These are phyloP conservation scores for Pleurotus tuoliensis DNA, from an alignment of 768 basidiomycete genomes.

Conservation along the genomic window DNA sequence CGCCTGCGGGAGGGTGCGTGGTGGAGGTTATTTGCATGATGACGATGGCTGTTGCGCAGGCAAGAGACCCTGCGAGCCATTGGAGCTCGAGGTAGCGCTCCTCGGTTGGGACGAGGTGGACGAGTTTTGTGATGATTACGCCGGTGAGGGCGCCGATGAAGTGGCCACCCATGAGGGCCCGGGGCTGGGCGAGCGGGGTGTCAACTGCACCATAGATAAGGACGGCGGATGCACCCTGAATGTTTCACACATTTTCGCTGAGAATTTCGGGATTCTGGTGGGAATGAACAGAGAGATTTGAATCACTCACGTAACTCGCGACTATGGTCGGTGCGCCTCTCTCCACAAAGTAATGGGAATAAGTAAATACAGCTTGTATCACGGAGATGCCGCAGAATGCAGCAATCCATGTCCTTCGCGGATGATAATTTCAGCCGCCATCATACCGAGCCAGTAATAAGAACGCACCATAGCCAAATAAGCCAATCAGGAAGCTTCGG, in stretches of 20 bases:
- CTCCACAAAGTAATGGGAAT: conserved; percentile 42
- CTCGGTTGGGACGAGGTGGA: conserved; percentile 40
- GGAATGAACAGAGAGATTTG: not conserved
- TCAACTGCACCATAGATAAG: conserved; percentile 53
- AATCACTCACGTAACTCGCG: conserved; percentile 39
- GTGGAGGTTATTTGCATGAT: conserved; percentile 51
- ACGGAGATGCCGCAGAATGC: conserved; percentile 46
- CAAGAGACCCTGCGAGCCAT: conserved; percentile 47
- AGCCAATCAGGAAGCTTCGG: conserved; percentile 28
- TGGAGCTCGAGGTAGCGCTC: conserved; percentile 36
- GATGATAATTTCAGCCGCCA: too few species aligned
- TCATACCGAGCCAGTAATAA: not conserved
- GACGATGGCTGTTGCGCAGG: conserved; percentile 38
- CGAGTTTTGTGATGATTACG: conserved; percentile 48
- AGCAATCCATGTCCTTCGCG: conserved; percentile 31
- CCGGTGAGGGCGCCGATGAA: conserved; percentile 46
- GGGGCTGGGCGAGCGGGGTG: conserved; percentile 49
- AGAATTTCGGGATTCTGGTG: not conserved
- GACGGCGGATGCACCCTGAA: conserved; percentile 52
- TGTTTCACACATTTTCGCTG: too few species aligned
- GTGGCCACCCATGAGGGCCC: conserved; percentile 47
- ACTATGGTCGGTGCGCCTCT: conserved; percentile 43
- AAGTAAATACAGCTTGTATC: conserved; percentile 47
- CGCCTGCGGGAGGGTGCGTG: conserved; percentile 55
- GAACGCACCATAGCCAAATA: conserved; percentile 37